phyloP scores from a whole-genome alignment of 2,329 filamentous ascomycete species.

The Diaporthe caulivora region DNA sequence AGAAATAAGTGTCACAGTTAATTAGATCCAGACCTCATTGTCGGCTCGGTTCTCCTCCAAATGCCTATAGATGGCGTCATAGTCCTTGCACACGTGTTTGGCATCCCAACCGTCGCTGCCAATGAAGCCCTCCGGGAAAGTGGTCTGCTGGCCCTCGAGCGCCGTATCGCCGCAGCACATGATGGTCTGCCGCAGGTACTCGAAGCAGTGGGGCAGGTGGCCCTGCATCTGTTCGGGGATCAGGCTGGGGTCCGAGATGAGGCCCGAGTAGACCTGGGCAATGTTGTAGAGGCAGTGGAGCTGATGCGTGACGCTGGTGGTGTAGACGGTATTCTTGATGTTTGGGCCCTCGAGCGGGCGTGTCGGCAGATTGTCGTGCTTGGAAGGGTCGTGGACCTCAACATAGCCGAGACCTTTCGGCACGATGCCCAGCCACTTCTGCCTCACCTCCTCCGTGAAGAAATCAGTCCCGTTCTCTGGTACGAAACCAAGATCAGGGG shows the following conservation, averaged over 20 bases:
- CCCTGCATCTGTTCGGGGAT: conserved; percentile 49
- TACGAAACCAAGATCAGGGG: conserved; percentile 51
- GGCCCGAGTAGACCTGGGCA: conserved; percentile 50
- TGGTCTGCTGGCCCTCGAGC: conserved; percentile 55
- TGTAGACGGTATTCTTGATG: conserved; percentile 52
- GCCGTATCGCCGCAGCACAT: conserved; percentile 50
- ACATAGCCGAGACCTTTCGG: conserved; percentile 57
- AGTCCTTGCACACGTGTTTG: conserved; percentile 57
- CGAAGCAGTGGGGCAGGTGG: conserved; percentile 56
- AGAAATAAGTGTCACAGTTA: neutral
- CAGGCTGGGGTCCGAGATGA: conserved; percentile 45
- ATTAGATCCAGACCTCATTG: conserved; percentile 54
- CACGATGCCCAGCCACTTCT: conserved; percentile 55
- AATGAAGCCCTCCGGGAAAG: conserved; percentile 51
- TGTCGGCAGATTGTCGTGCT: conserved; percentile 52
- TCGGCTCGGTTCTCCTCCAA: conserved; percentile 51
- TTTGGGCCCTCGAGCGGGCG: conserved; percentile 46
- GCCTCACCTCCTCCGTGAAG: conserved; percentile 49
- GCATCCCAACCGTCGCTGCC: conserved; percentile 59
- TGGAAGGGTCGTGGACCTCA: conserved; percentile 49
- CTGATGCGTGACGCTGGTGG: conserved; percentile 58
- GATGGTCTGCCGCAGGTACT: conserved; percentile 51
- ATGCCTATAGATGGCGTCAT: conserved; percentile 50
- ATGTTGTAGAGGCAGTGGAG: conserved; percentile 58
- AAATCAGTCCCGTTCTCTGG: conserved; percentile 55